phyloP scores from a whole-genome alignment of 805 yeast genomes.

The Kuraishia piskuri region DNA sequence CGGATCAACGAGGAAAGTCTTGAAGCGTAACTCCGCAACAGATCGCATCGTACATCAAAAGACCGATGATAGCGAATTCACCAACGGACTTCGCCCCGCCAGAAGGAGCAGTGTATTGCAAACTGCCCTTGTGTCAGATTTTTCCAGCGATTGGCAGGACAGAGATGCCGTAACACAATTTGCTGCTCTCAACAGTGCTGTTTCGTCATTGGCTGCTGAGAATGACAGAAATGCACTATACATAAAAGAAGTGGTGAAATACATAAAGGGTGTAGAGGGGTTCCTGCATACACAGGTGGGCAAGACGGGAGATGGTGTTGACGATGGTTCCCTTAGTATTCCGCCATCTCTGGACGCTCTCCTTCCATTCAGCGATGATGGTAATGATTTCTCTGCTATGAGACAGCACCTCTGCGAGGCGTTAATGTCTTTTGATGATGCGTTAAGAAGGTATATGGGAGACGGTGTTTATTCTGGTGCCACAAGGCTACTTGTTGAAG shows the following conservation, averaged over 20 bases:
- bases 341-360: not conserved
- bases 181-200: not conserved
- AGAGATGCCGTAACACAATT: not conserved
- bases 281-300: not conserved
- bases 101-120: not conserved
- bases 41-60: too few species aligned
- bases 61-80: not conserved
- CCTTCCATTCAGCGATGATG: not conserved
- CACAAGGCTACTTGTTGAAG: slow-evolving; percentile 1
- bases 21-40: not conserved
- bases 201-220: not conserved
- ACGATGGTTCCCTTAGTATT: not conserved
- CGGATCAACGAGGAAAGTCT: not conserved
- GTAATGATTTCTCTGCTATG: not conserved
- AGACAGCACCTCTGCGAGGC: not conserved
- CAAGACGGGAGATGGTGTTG: not conserved
- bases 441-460: not conserved
- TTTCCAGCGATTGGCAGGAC: not conserved
- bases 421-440: not conserved
- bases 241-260: not conserved
- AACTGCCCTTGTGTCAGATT: not conserved
- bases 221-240: not conserved
- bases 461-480: not conserved
- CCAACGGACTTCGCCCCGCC: not conserved
- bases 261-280: not conserved